Base-by-base conservation (phyloP, 192 early-diverging fungal genomes). In the Kappamyces sp. region DNA sequence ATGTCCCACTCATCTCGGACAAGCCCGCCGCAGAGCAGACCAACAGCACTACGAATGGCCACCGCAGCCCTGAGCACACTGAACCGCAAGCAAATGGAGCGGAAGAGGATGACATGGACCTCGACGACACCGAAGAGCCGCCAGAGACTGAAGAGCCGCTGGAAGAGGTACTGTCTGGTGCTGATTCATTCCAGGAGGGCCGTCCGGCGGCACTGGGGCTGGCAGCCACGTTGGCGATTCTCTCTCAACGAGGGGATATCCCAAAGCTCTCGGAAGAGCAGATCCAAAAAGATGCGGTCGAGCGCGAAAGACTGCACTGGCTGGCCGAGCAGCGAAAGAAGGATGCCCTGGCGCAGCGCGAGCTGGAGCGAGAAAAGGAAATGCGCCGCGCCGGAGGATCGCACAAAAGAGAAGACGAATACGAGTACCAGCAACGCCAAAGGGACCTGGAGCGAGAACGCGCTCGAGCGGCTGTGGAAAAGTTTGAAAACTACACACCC, bases 401-500 rank as follows among this genome's bases (percentile, higher is more conserved):
- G 37, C 13, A 72, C 77, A 31, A 65, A 69, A 79, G 64, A 60
- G 85, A 87, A 66, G 80, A 82, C 51, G 88, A 91, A 57, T 61
- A 49, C 39, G 76, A 83, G 15, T 63, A 66, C 61, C 65, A 70
- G 43, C 57, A 76, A 49, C 49, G 59, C 39, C 42, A 43, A 1
- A 63, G 74, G 8, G 59, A 65, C 15, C 63, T 57, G 43, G 80
- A 80, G 52, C 61, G 74, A 1, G 40, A 62, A 49, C 49, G 71
- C 13, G 47, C 58, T 46, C 60, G 69, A 13, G 76, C 76, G 58
- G 40, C 67, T 2, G 69, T 74, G 53, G 83, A 89, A 39, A 86
- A 87, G 5, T 93, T 96, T 80, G 83, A 84, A 57, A 78, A 93
- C 61, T 98, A 98, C 60, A 89, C 83, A 54, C 95, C 95, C 1